Percentiles rank a stretch among this genome's conserved stretches.
phyloP scores from a whole-genome alignment of 257 asterid genomes.

The Solanum chiquidenum region DNA sequence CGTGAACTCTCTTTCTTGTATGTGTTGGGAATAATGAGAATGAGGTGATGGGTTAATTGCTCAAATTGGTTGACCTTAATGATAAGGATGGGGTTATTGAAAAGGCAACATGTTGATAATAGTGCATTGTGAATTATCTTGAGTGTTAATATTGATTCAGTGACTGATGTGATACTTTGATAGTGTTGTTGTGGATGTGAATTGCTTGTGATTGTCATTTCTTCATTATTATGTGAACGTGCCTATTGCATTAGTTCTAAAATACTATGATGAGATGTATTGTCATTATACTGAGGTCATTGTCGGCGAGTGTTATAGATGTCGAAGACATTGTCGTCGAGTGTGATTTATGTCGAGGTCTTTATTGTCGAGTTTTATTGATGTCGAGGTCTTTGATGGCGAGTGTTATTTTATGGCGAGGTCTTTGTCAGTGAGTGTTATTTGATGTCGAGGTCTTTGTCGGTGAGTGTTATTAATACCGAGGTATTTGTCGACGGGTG shows the following conservation, averaged over 20 bases:
- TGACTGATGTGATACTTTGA: not conserved
- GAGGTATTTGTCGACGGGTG: not conserved
- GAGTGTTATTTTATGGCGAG: not conserved
- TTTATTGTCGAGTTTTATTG: no score
- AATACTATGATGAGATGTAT: not conserved
- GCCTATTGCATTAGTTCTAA: not conserved
- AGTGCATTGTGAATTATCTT: not conserved
- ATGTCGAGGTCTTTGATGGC: not conserved
- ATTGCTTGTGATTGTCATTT: not conserved
- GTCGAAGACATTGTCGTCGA: not conserved
- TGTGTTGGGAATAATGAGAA: not conserved
- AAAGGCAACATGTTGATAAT: not conserved
- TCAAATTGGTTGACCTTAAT: not conserved
- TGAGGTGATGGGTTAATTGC: not conserved
- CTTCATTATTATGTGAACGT: not conserved
- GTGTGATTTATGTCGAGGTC: not conserved
- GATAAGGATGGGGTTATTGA: not conserved
- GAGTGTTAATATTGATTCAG: not conserved
- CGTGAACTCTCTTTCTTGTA: not conserved
- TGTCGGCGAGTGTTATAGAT: no score
- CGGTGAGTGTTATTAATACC: not conserved
- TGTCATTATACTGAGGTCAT: not conserved
- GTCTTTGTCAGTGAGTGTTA: not conserved
- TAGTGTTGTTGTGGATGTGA: not conserved
- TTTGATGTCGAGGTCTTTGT: not conserved